Evolutionary conservation across 2,329 filamentous ascomycete species (phyloP).

Genomic region (Ophiocordyceps camponoti-leonardi): DNA sequence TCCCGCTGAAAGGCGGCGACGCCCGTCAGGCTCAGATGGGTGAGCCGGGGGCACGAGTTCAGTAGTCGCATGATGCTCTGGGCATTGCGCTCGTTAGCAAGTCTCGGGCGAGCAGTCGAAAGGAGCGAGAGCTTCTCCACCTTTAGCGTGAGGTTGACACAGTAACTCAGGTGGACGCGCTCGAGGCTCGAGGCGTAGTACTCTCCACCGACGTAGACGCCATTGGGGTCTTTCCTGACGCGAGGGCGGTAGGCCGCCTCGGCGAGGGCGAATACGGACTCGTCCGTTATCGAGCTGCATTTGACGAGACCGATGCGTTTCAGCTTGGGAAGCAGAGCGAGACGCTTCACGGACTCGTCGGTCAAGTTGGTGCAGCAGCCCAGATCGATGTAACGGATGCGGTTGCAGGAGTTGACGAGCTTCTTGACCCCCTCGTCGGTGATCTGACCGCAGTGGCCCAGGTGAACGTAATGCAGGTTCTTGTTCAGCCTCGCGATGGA

Average conservation of each 20-base stretch:
- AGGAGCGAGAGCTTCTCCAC: slow-evolving; percentile 27
- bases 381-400: slow-evolving; percentile 92
- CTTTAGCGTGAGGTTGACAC: slow-evolving; percentile 63
- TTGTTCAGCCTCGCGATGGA: slow-evolving; percentile 83
- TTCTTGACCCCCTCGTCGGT: slow-evolving; percentile 78
- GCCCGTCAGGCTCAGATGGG: slow-evolving; percentile 85
- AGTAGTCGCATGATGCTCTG: slow-evolving; percentile 82
- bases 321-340: slow-evolving; percentile 79
- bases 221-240: slow-evolving; percentile 28
- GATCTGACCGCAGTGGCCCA: slow-evolving; percentile 84
- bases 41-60: slow-evolving; percentile 81
- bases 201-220: slow-evolving; percentile 29
- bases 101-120: not conserved
- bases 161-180: slow-evolving; percentile 92
- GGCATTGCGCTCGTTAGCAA: not conserved
- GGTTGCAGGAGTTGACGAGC: slow-evolving; percentile 71
- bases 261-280: slow-evolving; percentile 72
- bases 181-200: slow-evolving; percentile 55
- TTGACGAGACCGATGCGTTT: slow-evolving; percentile 93
- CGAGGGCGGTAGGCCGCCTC: slow-evolving; percentile 42
- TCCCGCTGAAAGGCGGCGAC: slow-evolving; percentile 79
- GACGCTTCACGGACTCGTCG: slow-evolving; percentile 66
- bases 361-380: slow-evolving; percentile 88
- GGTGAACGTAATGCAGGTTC: slow-evolving; percentile 90
- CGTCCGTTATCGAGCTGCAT: slow-evolving; percentile 77